Percentiles rank a stretch among this genome's conserved stretches.
phyloP scores from a whole-genome alignment of 2,329 filamentous ascomycete species.

The Fusarium humuli region DNA sequence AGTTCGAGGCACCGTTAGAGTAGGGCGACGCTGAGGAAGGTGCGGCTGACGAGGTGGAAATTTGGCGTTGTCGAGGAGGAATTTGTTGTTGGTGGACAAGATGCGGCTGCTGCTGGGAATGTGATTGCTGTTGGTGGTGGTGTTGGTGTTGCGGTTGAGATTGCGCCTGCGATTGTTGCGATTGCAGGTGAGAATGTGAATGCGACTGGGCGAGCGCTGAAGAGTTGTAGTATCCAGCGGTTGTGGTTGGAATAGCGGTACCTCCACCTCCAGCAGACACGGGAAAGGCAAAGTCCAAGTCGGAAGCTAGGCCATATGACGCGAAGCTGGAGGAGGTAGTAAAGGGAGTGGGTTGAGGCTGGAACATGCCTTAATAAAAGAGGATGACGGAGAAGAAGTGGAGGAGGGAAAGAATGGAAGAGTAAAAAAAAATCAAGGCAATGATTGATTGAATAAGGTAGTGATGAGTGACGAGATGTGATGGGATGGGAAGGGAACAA shows the following conservation, averaged over 20 bases:
- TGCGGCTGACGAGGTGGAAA: conserved; percentile 30
- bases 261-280: conserved; percentile 46
- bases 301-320: conserved; percentile 55
- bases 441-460: conserved; percentile 1
- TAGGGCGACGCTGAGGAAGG: conserved; percentile 34
- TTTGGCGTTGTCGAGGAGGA: conserved; percentile 30
- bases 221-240: conserved; percentile 3
- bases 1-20: conserved; percentile 8
- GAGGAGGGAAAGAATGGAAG: conserved; percentile 8
- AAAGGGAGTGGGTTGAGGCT: conserved; percentile 64
- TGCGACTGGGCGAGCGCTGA: conserved; percentile 16
- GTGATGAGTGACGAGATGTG: background rate
- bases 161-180: conserved; percentile 21
- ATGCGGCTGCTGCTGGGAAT: conserved; percentile 6
- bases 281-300: conserved; percentile 46
- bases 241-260: conserved; percentile 11
- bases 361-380: conserved; percentile 61
- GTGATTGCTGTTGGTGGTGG: background rate
- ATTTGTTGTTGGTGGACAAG: conserved; percentile 23
- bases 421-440: conserved; percentile 22
- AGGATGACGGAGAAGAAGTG: conserved; percentile 25
- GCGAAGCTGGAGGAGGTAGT: conserved; percentile 56
- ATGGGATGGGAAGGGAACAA: conserved; percentile 8
- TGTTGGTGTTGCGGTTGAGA: conserved; percentile 18
- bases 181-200: conserved; percentile 31